These are phyloP conservation scores for Pseudocercospora fijiensis DNA, from an alignment of 2,329 filamentous ascomycete genomes.

Conservation along the genomic window DNA sequence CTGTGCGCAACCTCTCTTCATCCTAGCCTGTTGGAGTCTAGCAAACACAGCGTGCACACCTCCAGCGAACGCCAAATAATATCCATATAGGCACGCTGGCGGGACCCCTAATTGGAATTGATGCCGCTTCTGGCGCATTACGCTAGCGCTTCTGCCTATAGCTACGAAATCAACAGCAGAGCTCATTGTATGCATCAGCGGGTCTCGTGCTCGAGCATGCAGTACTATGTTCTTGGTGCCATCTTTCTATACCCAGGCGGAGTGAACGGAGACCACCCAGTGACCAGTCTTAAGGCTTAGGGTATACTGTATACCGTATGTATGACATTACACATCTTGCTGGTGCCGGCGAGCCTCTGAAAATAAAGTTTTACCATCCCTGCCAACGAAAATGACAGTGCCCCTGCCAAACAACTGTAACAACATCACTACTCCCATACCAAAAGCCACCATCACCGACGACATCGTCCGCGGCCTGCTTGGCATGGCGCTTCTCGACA, in stretches of 20 bases:
- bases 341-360: not conserved
- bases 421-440: not conserved
- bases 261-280: too few species aligned
- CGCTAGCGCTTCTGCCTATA: not conserved
- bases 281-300: too few species aligned
- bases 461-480: conserved; percentile 3
- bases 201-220: not conserved
- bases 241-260: too few species aligned
- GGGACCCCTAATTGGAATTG: conserved; percentile 3
- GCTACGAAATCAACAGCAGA: not conserved
- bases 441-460: conserved; percentile 5
- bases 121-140: not conserved
- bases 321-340: not conserved
- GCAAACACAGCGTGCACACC: not conserved
- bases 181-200: not conserved
- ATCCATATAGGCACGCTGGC: not conserved
- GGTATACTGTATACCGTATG: too few species aligned
- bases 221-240: not conserved
- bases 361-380: conserved; percentile 2
- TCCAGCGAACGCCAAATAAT: not conserved
- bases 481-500: conserved; percentile 61
- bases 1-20: not conserved
- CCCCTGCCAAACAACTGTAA: not conserved
- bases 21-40: conserved; percentile 2
- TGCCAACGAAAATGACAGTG: not conserved